A percentile compares a stretch with the other conserved stretches of the same genome.
Conservation (phyloP, 1,139 yeast genomes). For the Taphrina betulina region DNA sequence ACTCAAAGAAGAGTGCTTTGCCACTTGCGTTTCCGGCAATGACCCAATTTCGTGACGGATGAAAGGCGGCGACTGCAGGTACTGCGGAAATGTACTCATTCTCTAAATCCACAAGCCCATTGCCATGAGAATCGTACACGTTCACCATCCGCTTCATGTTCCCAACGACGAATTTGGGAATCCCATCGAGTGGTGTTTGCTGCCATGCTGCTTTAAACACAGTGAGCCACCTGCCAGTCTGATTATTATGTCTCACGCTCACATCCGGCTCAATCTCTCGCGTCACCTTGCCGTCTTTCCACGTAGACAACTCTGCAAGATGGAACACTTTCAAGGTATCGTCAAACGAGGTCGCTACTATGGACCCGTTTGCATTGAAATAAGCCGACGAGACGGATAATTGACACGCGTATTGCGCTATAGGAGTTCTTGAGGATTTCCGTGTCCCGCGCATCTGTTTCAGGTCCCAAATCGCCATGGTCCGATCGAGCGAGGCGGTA, state of each 20-base stretch:
- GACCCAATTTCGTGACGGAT: conserved; percentile 83
- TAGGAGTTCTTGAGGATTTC: conserved; percentile 41
- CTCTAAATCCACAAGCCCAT: conserved; percentile 69
- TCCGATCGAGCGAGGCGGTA: conserved; percentile 83
- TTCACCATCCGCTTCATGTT: conserved; percentile 89
- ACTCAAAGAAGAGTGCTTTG: conserved; percentile 48
- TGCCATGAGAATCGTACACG: conserved; percentile 71
- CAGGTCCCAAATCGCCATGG: conserved; percentile 82
- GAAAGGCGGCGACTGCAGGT: conserved; percentile 83
- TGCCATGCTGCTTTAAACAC: conserved; percentile 88
- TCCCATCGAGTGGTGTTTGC: conserved; percentile 61
- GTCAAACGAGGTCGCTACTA: conserved; percentile 92
- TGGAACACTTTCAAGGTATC: conserved; percentile 70
- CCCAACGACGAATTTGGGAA: conserved; percentile 82
- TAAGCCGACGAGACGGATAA: conserved; percentile 82
- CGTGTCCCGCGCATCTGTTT: conserved; percentile 52
- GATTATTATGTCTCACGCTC: conserved; percentile 76
- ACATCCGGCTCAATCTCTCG: conserved; percentile 10
- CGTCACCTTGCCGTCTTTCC: conserved; percentile 38
- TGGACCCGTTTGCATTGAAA: conserved; percentile 71
- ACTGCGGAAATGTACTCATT: conserved; percentile 72
- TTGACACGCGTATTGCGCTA: conserved; percentile 49
- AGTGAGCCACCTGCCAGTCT: conserved; percentile 94
- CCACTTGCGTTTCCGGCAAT: conserved; percentile 96
- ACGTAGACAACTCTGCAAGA: conserved; percentile 43